Evolutionary conservation across 495 filamentous ascomycete species (phyloP), one percentile per base, ranked within the genome.

Genomic region (Entonaema liquescens): DNA sequence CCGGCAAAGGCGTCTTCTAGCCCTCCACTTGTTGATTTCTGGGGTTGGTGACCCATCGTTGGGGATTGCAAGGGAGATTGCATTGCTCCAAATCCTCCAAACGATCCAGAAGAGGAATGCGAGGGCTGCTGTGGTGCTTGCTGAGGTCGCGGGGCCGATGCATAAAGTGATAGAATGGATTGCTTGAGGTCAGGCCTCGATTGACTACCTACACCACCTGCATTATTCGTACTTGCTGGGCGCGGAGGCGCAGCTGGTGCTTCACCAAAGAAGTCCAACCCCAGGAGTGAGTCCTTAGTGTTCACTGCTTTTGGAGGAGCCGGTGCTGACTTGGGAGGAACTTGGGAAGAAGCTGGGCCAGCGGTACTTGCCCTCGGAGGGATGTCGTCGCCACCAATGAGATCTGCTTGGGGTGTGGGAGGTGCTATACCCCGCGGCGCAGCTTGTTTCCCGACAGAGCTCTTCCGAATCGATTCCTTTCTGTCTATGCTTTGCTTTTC

Each of bases 181-280:
- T 97, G 94, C 78, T 98, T 98, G 40, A 99, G 83, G 78, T 99
- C 95, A 1, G 96, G 95, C 40, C 95, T 85, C 44, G 94, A 97
- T 70, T 92, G 88, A 29, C 83, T 83, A 17, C 81, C 81, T 5
- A 86, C 74, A 19, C 84, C 82, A 9, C 86, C 79, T 23, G 87
- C 88, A 19, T 90, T 87, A 35, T 87, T 85, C 12, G 90, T 90
- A 78, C 91, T 95, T 5, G 88, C 84, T 5, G 94, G 92, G 49
- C 93, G 87, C 52, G 87, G 86, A 13, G 91, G 83, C 1, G 90
- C 83, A 12, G 91, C 81, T 38, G 89, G 81, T 21, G 89, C 77
- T 49, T 87, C 87, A 44, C 93, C 95, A 68, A 98, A 89, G 80
- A 99, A 98, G 76, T 99, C 96, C 56, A 99, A 83, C 0, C 95